phyloP scores from a whole-genome alignment of 2,329 filamentous ascomycete genomes.

The Colletotrichum somersetense region DNA sequence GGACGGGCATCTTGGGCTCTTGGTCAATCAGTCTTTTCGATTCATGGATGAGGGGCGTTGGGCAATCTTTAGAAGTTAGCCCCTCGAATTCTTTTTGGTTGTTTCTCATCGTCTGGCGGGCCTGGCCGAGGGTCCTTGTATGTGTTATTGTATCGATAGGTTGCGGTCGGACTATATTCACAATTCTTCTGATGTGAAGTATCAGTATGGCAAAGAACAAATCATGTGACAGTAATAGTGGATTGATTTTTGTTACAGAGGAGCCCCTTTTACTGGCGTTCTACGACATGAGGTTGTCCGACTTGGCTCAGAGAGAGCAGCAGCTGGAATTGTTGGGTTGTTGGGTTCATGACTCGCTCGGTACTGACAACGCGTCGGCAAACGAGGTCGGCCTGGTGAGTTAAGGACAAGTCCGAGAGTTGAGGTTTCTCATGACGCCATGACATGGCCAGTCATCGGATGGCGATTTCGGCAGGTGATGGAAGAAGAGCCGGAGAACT shows the following conservation, averaged over 20 bases:
- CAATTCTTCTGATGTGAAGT: conserved; percentile 34
- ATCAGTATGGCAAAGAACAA: neutral
- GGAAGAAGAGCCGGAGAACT: no score
- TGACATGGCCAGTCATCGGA: no score
- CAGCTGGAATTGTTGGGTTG: no score
- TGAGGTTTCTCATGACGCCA: neutral
- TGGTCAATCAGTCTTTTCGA: neutral
- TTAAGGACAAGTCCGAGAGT: neutral
- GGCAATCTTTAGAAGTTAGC: conserved; percentile 14
- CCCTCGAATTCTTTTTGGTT: conserved; percentile 20
- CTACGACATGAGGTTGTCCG: neutral
- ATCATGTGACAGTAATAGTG: neutral
- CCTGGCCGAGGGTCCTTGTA: conserved; percentile 23
- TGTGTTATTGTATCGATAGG: conserved; percentile 35
- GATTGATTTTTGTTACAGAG: neutral
- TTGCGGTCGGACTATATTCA: conserved; percentile 24
- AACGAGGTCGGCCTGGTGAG: neutral
- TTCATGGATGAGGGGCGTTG: conserved; percentile 25
- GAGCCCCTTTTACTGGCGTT: neutral
- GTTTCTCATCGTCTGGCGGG: conserved; percentile 28
- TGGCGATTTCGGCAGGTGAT: no score
- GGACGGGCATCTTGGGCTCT: conserved; percentile 14
- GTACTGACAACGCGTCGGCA: neutral
- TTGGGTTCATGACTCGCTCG: neutral
- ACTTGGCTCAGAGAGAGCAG: neutral